Base-by-base conservation (phyloP, 352 stramenopile species). In the Thalassiosira hispida region DNA sequence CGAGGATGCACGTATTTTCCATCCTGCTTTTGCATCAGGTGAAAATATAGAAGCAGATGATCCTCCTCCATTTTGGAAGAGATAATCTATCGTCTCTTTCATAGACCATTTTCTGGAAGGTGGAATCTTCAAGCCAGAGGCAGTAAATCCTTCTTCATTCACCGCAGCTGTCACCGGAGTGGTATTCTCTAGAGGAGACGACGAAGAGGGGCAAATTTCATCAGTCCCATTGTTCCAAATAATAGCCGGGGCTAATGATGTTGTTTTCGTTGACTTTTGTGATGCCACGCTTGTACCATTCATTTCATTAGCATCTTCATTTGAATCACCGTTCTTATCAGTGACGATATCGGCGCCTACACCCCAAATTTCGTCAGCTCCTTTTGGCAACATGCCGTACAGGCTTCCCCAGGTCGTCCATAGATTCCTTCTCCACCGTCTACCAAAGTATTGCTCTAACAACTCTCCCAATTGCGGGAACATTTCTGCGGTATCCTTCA, bases 321-420 rank as follows among this genome's bases (percentile, higher is more conserved):
- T n/a, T 23, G 12, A 33, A 73, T 40, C 51, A 61, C 31, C 38
- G 7, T 67, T 35, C 14, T 62, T n/a, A 9, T 47, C 33, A 56
- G 33, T 46, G 20, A 53, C 57, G 57, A 75, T 46, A 70, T 93
- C 88, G 33, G 74, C 70, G 46, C 84, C 84, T 31, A 73, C 51
- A 20, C 94, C 95, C 96, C 96, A 98, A 25, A 98, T 91, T 8
- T 79, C 56, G 66, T 98, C 89, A 25, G 96, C 96, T 35, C 96
- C 96, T 65, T 98, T 97, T 0, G 96, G 95, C 14, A 98, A 73
- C 94, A 98, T 97, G 25, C 93, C 88, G 77, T 91, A 97, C 5
- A 98, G 83, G 64, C 90, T 97, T 8, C 90, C 90, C 90, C 90
- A 95, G 8, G 83, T 90, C 22, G 46, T 75, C 74, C 79, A 94